A percentile compares a stretch with the other conserved stretches of the same genome.
These are phyloP conservation scores for Pittosporum tobira DNA, from an alignment of 129 eudicot genomes.

Conservation along the genomic window DNA sequence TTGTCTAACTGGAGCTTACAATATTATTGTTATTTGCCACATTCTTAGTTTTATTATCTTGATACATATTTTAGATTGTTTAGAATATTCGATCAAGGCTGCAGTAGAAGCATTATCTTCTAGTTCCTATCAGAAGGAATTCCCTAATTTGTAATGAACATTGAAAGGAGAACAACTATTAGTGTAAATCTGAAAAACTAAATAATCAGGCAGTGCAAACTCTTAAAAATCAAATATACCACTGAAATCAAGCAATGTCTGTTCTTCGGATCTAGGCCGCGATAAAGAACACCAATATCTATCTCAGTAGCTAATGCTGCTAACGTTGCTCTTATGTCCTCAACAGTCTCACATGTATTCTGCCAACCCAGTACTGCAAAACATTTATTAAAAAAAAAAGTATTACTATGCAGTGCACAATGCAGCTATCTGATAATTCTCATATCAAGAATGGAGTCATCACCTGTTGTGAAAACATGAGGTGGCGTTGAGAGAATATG, in stretches of 20 bases:
- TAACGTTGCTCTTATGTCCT: constrained; percentile 75
- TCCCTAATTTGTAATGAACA: neutral
- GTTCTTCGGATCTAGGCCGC: constrained; percentile 74
- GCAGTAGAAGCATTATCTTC: neutral
- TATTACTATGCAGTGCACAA: neutral
- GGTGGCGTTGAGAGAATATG: constrained; percentile 79
- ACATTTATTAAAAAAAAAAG: constrained; percentile 12
- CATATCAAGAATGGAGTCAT: constrained; percentile 13
- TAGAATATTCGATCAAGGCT: neutral
- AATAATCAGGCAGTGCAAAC: neutral
- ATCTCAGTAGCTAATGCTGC: constrained; percentile 63
- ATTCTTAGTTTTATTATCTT: neutral
- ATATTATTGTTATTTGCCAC: too few relatives aligned
- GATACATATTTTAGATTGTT: neutral
- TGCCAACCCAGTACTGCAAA: constrained; percentile 94
- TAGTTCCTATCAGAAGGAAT: neutral
- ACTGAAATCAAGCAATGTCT: constrained; percentile 67
- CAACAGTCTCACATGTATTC: constrained; percentile 72
- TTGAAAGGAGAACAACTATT: neutral
- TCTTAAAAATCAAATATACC: constrained; percentile 35
- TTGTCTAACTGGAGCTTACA: too few relatives aligned
- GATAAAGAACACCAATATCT: constrained; percentile 71
- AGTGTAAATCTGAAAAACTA: neutral
- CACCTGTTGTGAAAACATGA: constrained; percentile 77
- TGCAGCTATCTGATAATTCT: neutral